A percentile compares a stretch with the other conserved stretches of the same genome.
These are phyloP conservation scores for Linnemannia hyalina DNA, from an alignment of 192 early-diverging fungal species.

Conservation along the genomic window DNA sequence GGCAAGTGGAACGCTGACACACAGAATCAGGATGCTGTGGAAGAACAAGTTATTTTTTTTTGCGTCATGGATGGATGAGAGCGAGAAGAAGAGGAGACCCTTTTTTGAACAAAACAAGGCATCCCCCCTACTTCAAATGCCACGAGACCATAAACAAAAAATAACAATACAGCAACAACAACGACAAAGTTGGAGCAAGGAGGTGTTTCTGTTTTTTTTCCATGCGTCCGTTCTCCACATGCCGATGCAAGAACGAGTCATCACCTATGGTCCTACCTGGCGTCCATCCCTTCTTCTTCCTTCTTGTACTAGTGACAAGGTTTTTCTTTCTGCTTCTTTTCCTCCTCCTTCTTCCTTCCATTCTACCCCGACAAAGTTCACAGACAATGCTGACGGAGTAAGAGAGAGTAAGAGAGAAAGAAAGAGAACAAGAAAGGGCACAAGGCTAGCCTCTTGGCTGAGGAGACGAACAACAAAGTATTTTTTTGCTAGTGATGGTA, in stretches of 20 bases:
- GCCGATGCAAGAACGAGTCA: neutral
- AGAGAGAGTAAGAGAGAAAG: neutral
- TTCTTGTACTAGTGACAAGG: neutral
- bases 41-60: too few relatives aligned
- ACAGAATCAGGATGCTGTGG: neutral
- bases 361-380: constrained; percentile 3
- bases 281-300: neutral
- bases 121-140: neutral
- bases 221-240: neutral
- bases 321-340: too few relatives aligned
- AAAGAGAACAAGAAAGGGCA: neutral
- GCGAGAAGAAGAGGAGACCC: neutral
- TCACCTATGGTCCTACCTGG: neutral
- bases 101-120: neutral
- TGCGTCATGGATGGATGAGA: neutral
- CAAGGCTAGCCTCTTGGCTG: neutral
- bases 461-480: too few relatives aligned
- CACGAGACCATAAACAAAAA: neutral
- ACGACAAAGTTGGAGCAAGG: too few relatives aligned
- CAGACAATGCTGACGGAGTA: neutral
- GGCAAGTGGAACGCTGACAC: neutral
- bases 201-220: too few relatives aligned
- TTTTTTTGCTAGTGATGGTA: neutral
- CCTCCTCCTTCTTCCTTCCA: neutral
- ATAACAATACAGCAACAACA: neutral